phyloP scores from a whole-genome alignment of 2,329 filamentous ascomycete genomes.

The Arthrobotrys conoides region DNA sequence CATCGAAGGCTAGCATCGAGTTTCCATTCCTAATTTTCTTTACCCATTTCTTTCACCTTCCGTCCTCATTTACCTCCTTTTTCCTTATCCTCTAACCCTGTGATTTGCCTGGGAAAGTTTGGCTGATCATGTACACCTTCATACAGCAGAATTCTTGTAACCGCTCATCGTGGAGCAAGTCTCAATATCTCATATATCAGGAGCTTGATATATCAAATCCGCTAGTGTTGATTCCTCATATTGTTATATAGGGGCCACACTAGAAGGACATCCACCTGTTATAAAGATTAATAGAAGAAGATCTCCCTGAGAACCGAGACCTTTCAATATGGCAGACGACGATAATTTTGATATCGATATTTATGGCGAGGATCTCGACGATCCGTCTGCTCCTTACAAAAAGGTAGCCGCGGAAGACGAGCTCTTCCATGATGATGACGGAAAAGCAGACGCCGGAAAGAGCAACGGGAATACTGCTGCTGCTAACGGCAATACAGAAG shows the following conservation, averaged over 20 bases:
- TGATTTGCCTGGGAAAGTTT: conserved; percentile 56
- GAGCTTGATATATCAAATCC: conserved; percentile 56
- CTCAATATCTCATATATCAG: conserved; percentile 59
- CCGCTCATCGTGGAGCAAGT: conserved; percentile 59
- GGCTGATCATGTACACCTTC: conserved; percentile 60
- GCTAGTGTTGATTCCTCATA: conserved; percentile 58
- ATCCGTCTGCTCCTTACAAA: conserved; percentile 66
- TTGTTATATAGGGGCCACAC: conserved; percentile 62
- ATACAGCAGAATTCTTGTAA: conserved; percentile 60
- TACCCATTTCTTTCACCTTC: conserved; percentile 54
- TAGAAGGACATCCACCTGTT: conserved; percentile 59
- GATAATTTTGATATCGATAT: conserved; percentile 79
- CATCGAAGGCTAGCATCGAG: conserved; percentile 34
- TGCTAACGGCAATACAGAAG: conserved; percentile 62
- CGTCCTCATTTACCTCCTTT: conserved; percentile 33
- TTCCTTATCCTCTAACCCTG: conserved; percentile 30
- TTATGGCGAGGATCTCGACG: conserved; percentile 72
- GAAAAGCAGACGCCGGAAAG: conserved; percentile 50
- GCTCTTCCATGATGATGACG: conserved; percentile 65
- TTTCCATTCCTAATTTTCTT: conserved; percentile 38
- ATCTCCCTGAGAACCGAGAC: conserved; percentile 42
- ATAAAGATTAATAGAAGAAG: conserved; percentile 59
- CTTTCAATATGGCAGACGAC: conserved; percentile 75
- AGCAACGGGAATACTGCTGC: conserved; percentile 34
- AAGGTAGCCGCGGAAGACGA: conserved; percentile 66